A percentile compares a stretch with the other conserved stretches of the same genome.
These are phyloP conservation scores for Hymenoscyphus fructigenus DNA, from an alignment of 2,329 filamentous ascomycete species.

Conservation along the genomic window DNA sequence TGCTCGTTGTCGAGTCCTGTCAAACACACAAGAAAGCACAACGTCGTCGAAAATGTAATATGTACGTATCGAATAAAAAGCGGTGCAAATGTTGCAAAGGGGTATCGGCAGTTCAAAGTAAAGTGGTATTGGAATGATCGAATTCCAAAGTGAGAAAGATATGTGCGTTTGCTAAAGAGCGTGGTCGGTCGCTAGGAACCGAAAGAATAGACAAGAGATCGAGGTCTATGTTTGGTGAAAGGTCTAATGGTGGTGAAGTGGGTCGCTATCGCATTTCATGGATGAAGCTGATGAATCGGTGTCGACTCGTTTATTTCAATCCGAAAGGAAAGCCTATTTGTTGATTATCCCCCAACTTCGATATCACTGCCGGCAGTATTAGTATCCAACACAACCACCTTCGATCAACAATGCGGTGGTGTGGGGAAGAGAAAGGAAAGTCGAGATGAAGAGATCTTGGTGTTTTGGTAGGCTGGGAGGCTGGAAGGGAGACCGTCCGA, in stretches of 20 bases:
- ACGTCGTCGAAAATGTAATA: constrained; percentile 11
- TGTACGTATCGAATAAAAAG: constrained; percentile 1
- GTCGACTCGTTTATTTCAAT: constrained; percentile 12
- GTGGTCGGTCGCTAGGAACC: constrained; percentile 35
- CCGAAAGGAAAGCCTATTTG: constrained; percentile 4
- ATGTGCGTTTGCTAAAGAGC: constrained; percentile 28
- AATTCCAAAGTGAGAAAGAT: constrained; percentile 22
- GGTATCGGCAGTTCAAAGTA: background rate
- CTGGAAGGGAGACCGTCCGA: constrained; percentile 6
- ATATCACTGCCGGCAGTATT: constrained; percentile 17
- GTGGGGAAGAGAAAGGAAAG: constrained; percentile 8
- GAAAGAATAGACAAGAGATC: constrained; percentile 25
- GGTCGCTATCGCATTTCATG: constrained; percentile 24
- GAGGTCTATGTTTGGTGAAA: constrained; percentile 23
- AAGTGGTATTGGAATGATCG: constrained; percentile 18
- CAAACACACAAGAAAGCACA: constrained; percentile 9
- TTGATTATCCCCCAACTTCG: constrained; percentile 11
- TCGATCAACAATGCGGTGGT: constrained; percentile 16
- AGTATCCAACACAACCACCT: constrained; percentile 18
- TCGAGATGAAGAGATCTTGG: constrained; percentile 5
- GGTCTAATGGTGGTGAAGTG: constrained; percentile 1
- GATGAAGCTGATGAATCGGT: constrained; percentile 14
- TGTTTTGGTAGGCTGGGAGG: background rate
- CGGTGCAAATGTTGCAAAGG: constrained; percentile 9
- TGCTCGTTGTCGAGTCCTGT: constrained; percentile 12